Evolutionary conservation across 1,284 basidiomycete species (phyloP).

Genomic region (Trichosporon faecale): DNA sequence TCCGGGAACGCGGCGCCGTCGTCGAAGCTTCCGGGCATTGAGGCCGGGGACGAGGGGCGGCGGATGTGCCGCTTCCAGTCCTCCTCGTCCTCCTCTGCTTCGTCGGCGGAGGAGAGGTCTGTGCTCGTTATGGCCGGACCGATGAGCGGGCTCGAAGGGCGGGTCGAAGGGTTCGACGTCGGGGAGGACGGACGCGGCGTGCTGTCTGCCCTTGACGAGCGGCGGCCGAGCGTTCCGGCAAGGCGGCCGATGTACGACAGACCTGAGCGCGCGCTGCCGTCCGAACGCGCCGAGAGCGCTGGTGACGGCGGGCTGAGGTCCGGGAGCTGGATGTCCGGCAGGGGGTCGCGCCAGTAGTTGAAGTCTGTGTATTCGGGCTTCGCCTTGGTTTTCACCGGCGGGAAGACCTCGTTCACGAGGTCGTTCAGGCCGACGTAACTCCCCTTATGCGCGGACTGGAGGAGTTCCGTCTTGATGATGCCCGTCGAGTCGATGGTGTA

Average conservation of each 20-base stretch:
- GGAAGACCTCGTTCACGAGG: constrained; percentile 98
- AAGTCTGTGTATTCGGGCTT: constrained; percentile 92
- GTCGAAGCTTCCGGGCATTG: constrained; percentile 75
- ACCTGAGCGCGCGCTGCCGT: constrained; percentile 63
- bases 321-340: constrained; percentile 76
- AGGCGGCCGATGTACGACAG: constrained; percentile 78
- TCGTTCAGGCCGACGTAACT: constrained; percentile 70
- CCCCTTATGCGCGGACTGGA: constrained; percentile 94
- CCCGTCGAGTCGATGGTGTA: constrained; percentile 97
- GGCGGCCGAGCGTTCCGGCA: constrained; percentile 63
- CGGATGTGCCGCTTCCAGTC: constrained; percentile 62
- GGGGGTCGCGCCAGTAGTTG: constrained; percentile 87
- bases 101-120: constrained; percentile 35
- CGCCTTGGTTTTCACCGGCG: constrained; percentile 84
- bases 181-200: constrained; percentile 21
- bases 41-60: constrained; percentile 56
- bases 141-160: constrained; percentile 50
- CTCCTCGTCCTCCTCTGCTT: constrained; percentile 62
- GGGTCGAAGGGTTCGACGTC: constrained; percentile 49
- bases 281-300: constrained; percentile 84
- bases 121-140: constrained; percentile 41
- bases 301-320: constrained; percentile 89
- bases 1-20: constrained; percentile 37
- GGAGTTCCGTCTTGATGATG: constrained; percentile 94
- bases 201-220: constrained; percentile 36